A percentile compares a stretch with the other conserved stretches of the same genome.
These are phyloP conservation scores for Euphrasia arctica DNA, from an alignment of 305 asterid genomes.

Conservation along the genomic window DNA sequence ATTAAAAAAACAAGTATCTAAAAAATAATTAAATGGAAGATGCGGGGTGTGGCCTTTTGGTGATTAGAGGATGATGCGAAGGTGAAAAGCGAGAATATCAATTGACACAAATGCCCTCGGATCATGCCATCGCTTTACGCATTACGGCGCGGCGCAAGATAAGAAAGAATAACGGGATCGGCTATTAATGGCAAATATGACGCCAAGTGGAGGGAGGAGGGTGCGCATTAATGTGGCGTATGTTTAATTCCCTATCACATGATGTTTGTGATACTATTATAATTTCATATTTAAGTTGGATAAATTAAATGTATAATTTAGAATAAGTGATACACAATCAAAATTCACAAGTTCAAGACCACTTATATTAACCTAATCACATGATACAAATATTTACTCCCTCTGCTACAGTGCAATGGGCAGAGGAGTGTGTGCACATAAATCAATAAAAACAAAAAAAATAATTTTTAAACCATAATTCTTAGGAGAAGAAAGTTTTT, in stretches of 20 bases:
- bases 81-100: constrained; percentile 5
- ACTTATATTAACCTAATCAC: no score
- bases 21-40: constrained; percentile 19
- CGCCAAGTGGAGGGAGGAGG: constrained; percentile 38
- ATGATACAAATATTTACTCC: no score
- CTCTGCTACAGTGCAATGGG: no score
- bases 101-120: constrained; percentile 30
- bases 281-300: no score
- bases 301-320: no score
- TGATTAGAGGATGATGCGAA: constrained; percentile 30
- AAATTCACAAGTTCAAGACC: no score
- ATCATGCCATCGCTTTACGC: neutral
- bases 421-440: no score
- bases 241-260: constrained; percentile 48
- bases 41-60: constrained; percentile 25
- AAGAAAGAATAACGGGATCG: constrained; percentile 28
- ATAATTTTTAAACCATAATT: no score
- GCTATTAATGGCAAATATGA: constrained; percentile 51
- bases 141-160: constrained; percentile 43
- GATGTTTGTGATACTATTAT: constrained; percentile 37
- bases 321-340: no score
- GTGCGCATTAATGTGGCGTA: constrained; percentile 46
- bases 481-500: no score
- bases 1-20: constrained; percentile 11
- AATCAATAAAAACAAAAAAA: no score